Base-by-base conservation (phyloP, 78 protist species). In the Planoprotostelium fungivorum region DNA sequence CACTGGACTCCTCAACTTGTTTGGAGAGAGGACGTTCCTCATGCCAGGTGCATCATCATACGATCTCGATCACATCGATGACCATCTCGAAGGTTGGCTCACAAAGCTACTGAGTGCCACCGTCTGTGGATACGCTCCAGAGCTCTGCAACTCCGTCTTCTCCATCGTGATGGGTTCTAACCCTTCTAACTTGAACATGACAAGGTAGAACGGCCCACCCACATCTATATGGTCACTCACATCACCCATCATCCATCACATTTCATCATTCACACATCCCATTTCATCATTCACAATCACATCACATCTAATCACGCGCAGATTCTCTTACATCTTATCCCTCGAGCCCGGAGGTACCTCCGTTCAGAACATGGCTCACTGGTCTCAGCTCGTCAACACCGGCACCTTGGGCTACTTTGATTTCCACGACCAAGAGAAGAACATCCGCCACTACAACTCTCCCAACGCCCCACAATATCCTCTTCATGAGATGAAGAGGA, bases 331-430 rank as follows among this genome's bases (percentile, higher is more conserved):
- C 16, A 16, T 51, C 16, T 84, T 93, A 88, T 90, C 91, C 28
- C 88, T 90, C 85, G 96, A 90, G 39, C 96, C 96, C 28, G 93
- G 96, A 23, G 96, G 96, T 29, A 93, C 96, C 39, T 86, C 90
- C 0, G 93, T 90, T 0, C 91, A 90, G 37, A 93, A 93, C 84
- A 93, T 90, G 29, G 94, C 83, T 35, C 96, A 93, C 88, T 93
- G 96, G 96, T 38, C 88, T 34, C 96, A 93, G 38, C 87, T 89
- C 9, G 90, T 86, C 35, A 83, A 88, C 86, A 25, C 38, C 85
- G 96, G 96, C 29, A 0, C 34, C 28, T 90, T 89, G 85, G 85
- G 84, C 38, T 87, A 86, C 85, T 90, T 85, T 63, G 91, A 90
- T 34, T 93, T 16, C 39, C 29, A 88, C 86, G 89, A 89, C 34